phyloP scores from a whole-genome alignment of 2,329 filamentous ascomycete species.

The Didymella glomerata region DNA sequence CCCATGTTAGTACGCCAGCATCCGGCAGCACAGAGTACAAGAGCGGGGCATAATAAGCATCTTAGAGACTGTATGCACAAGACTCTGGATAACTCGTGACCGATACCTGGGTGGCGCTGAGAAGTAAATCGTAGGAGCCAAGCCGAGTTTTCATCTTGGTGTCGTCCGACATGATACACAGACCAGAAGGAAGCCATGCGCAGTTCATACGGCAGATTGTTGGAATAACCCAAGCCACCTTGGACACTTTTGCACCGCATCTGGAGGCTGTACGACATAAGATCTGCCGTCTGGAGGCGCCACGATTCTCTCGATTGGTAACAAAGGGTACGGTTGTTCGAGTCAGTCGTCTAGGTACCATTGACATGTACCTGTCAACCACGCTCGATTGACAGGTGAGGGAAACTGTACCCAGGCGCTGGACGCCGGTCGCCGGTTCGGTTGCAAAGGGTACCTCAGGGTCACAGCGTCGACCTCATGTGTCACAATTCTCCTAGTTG shows the following conservation, averaged over 20 bases:
- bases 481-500: background rate
- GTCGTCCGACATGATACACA: constrained; percentile 1
- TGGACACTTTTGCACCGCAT: background rate
- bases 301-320: background rate
- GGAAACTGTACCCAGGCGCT: background rate
- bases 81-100: background rate
- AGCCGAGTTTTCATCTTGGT: background rate
- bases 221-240: background rate
- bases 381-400: background rate
- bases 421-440: background rate
- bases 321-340: background rate
- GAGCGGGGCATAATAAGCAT: constrained; percentile 11
- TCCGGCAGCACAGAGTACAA: constrained; percentile 7
- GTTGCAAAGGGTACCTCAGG: background rate
- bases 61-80: background rate
- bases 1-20: constrained; percentile 15
- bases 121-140: background rate
- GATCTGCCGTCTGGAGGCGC: background rate
- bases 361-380: background rate
- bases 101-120: background rate
- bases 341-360: constrained; percentile 4
- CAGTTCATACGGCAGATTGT: background rate
- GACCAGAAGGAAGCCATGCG: constrained; percentile 8
- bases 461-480: background rate
- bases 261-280: constrained; percentile 3